Percentiles rank a stretch among this genome's conserved stretches.
Conservation (phyloP, 129 eudicot genomes). For the Centaurea solstitialis region DNA sequence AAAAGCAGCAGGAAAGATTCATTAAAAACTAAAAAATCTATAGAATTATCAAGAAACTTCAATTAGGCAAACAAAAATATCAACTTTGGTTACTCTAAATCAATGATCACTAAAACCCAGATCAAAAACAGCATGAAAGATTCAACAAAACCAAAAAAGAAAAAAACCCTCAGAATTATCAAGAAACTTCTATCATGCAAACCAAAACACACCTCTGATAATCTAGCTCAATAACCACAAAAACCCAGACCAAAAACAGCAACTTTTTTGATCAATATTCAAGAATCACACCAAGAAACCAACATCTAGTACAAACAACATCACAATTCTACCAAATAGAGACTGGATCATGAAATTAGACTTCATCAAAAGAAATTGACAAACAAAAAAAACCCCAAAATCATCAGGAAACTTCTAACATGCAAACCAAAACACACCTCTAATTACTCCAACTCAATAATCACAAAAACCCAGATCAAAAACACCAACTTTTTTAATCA, state of each 20-base stretch:
- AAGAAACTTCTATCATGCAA: neutral
- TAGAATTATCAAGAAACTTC: neutral
- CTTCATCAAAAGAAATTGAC: neutral
- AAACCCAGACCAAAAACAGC: neutral
- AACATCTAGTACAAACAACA: neutral
- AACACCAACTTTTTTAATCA: neutral
- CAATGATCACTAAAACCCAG: constrained; percentile 17
- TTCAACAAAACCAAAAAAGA: neutral
- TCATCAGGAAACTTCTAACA: neutral
- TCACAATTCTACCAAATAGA: constrained; percentile 3
- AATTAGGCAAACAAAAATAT: neutral
- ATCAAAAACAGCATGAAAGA: constrained; percentile 3
- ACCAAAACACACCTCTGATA: neutral
- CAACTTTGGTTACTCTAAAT: neutral
- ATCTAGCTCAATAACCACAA: neutral
- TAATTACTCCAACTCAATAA: neutral
- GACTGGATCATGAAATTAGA: constrained; percentile 11
- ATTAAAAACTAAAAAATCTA: neutral
- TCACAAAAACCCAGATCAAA: neutral
- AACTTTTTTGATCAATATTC: neutral
- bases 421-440: neutral
- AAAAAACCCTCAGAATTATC: neutral
- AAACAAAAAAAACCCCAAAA: neutral
- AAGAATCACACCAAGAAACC: constrained; percentile 8
- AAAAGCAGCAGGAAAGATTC: neutral